Evolutionary conservation across 2,329 filamentous ascomycete genomes (phyloP), one percentile per base, ranked within the genome.

Genomic region (Aspergillus sp.): DNA sequence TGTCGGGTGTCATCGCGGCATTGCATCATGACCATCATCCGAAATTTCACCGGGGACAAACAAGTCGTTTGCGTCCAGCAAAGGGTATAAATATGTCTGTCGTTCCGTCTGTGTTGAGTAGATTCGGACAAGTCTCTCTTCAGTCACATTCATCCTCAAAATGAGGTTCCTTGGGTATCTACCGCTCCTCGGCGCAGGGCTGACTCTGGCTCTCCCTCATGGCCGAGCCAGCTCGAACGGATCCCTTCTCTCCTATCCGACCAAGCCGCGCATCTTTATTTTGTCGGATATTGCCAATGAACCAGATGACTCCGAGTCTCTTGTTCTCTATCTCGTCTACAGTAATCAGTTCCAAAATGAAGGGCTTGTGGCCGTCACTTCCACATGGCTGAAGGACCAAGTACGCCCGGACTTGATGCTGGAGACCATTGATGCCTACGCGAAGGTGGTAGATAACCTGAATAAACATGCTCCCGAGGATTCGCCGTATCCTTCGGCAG

Each of bases 391-490:
- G 67, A 76, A 69, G 48, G 70, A 69, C 23, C 74, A 75, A 21
- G 72, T 77, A 25, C 72, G 74, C 57, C 75, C 79, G 8, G 69
- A 81, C 57, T 74, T 79, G 36, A 80, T 83, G 66, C 68, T 74
- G 58, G 73, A 74, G 28, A 79, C 81, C 30, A 57, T 82, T 55
- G 69, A 81, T 50, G 79, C 75, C 2, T 83, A 82, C 62, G 75
- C 65, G 0, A 65, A 75, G 23, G 79, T 78, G 1, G 74, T 77
- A 12, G 76, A 79, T 8, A 85, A 81, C 60, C 71, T 86, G 8
- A 81, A 82, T 58, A 65, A 65, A 2, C 82, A 85, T 63, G 79
- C 76, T 2, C 81, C 81, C 55, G 74, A 77, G 0, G 76, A 80
- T 58, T 70, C 72, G 3, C 72, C 68, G 13, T 84, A 81, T 61